phyloP scores from a whole-genome alignment of 495 filamentous ascomycete genomes.

The Niebla homalea region DNA sequence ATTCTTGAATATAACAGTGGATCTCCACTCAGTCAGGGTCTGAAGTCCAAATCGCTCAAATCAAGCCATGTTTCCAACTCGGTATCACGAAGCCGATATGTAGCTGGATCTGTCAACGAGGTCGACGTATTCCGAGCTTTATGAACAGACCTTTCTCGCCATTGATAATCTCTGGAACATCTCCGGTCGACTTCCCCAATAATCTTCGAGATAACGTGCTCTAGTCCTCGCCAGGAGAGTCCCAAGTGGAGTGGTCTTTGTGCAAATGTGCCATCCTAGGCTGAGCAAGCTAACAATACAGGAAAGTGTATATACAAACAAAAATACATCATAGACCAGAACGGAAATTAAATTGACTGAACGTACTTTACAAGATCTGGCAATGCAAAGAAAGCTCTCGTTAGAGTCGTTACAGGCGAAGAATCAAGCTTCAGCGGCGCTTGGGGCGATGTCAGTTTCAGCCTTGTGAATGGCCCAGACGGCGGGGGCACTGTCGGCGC shows the following conservation, averaged over 20 bases:
- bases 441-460: too few species aligned
- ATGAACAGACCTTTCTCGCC: not conserved
- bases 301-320: too few species aligned
- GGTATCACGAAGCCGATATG: not conserved
- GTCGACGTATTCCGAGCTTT: not conserved
- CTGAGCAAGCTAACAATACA: too few species aligned
- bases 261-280: too few species aligned
- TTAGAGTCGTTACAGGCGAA: too few species aligned
- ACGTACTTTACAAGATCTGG: too few species aligned
- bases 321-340: too few species aligned
- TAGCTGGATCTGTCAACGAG: not conserved
- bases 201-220: not conserved
- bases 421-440: too few species aligned
- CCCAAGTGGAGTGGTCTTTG: not conserved
- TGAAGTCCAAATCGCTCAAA: not conserved
- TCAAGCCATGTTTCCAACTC: not conserved
- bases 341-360: too few species aligned
- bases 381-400: too few species aligned
- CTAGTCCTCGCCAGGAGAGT: not conserved
- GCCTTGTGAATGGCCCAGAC: too few species aligned
- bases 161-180: not conserved
- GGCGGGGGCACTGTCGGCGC: too few species aligned
- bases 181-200: not conserved
- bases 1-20: not conserved
- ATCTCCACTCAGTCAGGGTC: not conserved